A percentile compares a stretch with the other conserved stretches of the same genome.
Evolutionary conservation across 116 monocot species (phyloP).

Genomic region (Papilionanthe hybrid): DNA sequence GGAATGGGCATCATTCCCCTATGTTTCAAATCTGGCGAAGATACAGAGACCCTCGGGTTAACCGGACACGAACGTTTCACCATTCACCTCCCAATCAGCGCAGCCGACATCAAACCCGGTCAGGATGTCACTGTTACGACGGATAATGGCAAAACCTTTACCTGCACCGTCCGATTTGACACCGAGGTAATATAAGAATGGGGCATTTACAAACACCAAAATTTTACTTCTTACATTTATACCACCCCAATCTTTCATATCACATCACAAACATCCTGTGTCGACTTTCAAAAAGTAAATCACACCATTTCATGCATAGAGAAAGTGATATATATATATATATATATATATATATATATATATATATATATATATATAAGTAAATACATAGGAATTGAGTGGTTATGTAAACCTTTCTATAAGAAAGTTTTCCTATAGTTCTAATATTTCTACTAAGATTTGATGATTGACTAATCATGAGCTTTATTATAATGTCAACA

Average conservation of each 20-base stretch:
- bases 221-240: no score
- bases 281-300: no score
- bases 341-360: no score
- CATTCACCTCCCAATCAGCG: slow-evolving; percentile 42
- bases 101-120: slow-evolving; percentile 41
- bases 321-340: no score
- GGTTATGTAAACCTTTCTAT: neutral
- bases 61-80: slow-evolving; percentile 62
- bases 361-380: no score
- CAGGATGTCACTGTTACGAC: slow-evolving; percentile 50
- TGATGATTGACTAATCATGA: neutral
- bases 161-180: slow-evolving; percentile 60
- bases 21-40: slow-evolving; percentile 67
- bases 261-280: no score
- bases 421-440: neutral
- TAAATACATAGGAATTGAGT: no score
- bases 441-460: neutral
- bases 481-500: neutral
- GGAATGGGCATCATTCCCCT: slow-evolving; percentile 76
- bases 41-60: slow-evolving; percentile 55
- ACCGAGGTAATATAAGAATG: slow-evolving; percentile 38
- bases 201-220: no score
- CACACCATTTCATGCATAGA: no score
- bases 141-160: slow-evolving; percentile 46
- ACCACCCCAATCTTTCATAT: no score